A percentile compares a stretch with the other conserved stretches of the same genome.
phyloP scores from a whole-genome alignment of 2,329 filamentous ascomycete genomes.

The Fusarium multiceps region DNA sequence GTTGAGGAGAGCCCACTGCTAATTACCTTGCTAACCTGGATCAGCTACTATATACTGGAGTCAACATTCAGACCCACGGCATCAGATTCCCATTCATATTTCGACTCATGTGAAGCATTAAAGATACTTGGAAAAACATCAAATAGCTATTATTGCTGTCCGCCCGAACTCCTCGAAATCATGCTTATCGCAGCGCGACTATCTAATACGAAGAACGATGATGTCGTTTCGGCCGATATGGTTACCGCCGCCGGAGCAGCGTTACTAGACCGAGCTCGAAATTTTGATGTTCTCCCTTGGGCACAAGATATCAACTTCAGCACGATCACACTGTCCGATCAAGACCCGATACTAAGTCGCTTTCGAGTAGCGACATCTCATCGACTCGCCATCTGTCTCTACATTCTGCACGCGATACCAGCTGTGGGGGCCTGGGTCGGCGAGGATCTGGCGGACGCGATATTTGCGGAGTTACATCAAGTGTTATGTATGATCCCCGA shows the following conservation, averaged over 20 bases:
- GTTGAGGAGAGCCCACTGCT: slow-evolving; percentile 15
- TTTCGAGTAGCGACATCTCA: slow-evolving; percentile 57
- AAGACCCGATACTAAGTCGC: slow-evolving; percentile 51
- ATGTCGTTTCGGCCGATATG: slow-evolving; percentile 47
- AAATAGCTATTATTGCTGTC: slow-evolving; percentile 61
- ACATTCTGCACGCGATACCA: slow-evolving; percentile 56
- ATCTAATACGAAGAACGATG: slow-evolving; percentile 46
- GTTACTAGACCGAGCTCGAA: slow-evolving; percentile 53
- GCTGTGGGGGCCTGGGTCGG: slow-evolving; percentile 42
- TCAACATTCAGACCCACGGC: slow-evolving; percentile 56
- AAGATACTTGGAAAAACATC: slow-evolving; percentile 54
- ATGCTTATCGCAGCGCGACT: slow-evolving; percentile 57
- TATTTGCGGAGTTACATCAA: slow-evolving; percentile 59
- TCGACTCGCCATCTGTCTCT: slow-evolving; percentile 58
- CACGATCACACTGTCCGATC: slow-evolving; percentile 50
- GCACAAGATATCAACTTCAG: slow-evolving; percentile 52
- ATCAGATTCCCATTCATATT: slow-evolving; percentile 49
- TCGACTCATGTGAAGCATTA: slow-evolving; percentile 53
- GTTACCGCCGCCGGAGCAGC: slow-evolving; percentile 48
- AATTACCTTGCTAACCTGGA: slow-evolving; percentile 14
- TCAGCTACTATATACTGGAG: slow-evolving; percentile 59
- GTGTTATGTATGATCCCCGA: slow-evolving; percentile 61
- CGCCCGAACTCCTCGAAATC: slow-evolving; percentile 57
- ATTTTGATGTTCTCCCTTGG: slow-evolving; percentile 57
- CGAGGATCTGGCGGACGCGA: slow-evolving; percentile 45